A percentile compares a stretch with the other conserved stretches of the same genome.
phyloP scores from a whole-genome alignment of 2,329 filamentous ascomycete genomes.

The Sporothrix brasiliensis region DNA sequence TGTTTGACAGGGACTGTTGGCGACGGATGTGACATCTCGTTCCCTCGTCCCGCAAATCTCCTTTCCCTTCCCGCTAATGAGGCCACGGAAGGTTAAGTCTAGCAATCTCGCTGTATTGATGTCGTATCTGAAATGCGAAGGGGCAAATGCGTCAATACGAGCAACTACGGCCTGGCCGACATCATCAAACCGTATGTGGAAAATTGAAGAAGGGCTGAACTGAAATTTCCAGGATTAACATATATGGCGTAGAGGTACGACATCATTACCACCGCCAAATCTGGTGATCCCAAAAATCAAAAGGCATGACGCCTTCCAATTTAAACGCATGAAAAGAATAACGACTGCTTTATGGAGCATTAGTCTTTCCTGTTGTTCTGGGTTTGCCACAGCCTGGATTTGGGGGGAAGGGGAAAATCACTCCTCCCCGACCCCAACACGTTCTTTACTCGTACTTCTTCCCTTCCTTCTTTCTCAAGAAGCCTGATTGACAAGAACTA shows the following conservation, averaged over 20 bases:
- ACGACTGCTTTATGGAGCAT: conserved; percentile 12
- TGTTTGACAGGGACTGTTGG: conserved; percentile 4
- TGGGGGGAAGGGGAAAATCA: no score
- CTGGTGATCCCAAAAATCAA: no score
- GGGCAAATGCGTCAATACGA: conserved; percentile 23
- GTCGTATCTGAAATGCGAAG: conserved; percentile 20
- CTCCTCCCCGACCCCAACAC: no score
- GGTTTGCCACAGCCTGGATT: neutral
- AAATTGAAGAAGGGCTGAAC: neutral
- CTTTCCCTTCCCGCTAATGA: neutral
- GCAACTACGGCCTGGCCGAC: neutral
- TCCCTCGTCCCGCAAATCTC: neutral
- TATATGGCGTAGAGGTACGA: no score
- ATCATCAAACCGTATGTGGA: neutral
- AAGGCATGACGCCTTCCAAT: conserved; percentile 12
- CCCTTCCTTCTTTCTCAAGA: conserved; percentile 11
- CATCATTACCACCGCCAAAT: no score
- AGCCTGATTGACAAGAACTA: neutral
- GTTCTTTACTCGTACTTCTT: neutral
- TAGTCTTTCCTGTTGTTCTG: neutral
- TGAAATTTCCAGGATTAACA: neutral
- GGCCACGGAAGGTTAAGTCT: neutral
- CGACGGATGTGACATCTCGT: conserved; percentile 15
- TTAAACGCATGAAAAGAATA: conserved; percentile 8
- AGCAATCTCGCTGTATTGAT: neutral